A percentile compares a stretch with the other conserved stretches of the same genome.
These are phyloP conservation scores for Cucurbita maxima DNA, from an alignment of 306 rosid genomes.

Conservation along the genomic window DNA sequence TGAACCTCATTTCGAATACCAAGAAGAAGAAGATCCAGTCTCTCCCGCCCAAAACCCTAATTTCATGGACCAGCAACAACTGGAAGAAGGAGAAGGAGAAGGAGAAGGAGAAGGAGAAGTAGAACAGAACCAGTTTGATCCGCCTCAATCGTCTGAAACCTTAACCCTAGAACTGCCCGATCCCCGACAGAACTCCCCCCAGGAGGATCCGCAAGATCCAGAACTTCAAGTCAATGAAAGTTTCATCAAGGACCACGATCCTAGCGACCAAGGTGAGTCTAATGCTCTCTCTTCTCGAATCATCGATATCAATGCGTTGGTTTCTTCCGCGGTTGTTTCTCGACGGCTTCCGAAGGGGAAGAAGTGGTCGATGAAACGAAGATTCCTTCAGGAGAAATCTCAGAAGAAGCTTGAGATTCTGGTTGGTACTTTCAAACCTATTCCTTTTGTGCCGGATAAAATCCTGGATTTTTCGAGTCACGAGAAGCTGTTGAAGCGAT, in stretches of 20 bases:
- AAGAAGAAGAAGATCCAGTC: neutral
- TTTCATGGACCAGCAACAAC: slow-evolving; percentile 8
- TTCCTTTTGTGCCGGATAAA: slow-evolving; percentile 51
- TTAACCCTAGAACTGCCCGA: slow-evolving; percentile 13
- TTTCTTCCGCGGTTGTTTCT: neutral
- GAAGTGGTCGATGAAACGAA: slow-evolving; percentile 14
- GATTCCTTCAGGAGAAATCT: slow-evolving; percentile 22
- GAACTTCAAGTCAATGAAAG: slow-evolving; percentile 5
- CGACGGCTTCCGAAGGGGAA: slow-evolving; percentile 26
- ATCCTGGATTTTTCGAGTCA: slow-evolving; percentile 43
- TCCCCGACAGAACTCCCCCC: slow-evolving; percentile 7
- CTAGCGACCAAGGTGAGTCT: slow-evolving; percentile 18
- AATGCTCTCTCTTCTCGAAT: slow-evolving; percentile 18
- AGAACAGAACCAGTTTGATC: neutral
- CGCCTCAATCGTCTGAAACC: slow-evolving; percentile 22
- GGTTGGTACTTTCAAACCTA: slow-evolving; percentile 41
- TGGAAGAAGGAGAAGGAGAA: neutral
- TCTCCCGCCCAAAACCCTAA: slow-evolving; percentile 17
- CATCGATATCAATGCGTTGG: neutral
- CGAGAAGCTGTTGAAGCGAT: slow-evolving; percentile 43
- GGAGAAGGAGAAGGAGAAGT: neutral
- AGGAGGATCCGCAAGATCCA: neutral
- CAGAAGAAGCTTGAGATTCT: slow-evolving; percentile 39
- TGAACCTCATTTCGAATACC: neutral
- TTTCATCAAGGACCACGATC: neutral